Evolutionary conservation across 2,329 filamentous ascomycete genomes (phyloP), one percentile per base, ranked within the genome.

Genomic region (Penicillium sp.): DNA sequence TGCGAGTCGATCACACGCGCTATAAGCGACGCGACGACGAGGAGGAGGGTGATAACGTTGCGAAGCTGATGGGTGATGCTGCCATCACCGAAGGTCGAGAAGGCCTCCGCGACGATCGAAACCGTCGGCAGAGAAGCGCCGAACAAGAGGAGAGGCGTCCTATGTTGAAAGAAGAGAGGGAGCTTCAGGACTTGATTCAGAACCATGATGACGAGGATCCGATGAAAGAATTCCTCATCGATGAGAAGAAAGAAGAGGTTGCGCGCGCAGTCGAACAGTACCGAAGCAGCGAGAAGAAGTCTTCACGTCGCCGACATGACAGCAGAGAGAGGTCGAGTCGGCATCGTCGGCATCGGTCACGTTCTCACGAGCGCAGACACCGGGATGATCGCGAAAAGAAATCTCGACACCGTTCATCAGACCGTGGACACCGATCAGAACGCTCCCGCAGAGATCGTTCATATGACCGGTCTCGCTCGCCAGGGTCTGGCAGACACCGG

Each of bases 121-220:
- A 60, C 46, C 53, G 61, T 54, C 44, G 43, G 44, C 59, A 43
- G 46, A 68, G 64, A 6, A 66, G 73, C 64, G 72, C 70, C 37
- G 70, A 71, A 32, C 65, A 66, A 45, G 69, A 70, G 39, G 69
- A 72, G 60, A 65, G 41, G 35, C 69, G 84, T 41, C 82, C 82
- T 1, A 64, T 85, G 69, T 64, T 95, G 8, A 83, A 79, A 44
- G 89, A 95, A 58, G 89, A 96, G 67, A 70, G 72, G 38, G 89
- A 96, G 60, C 66, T 96, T 33, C 78, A 79, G 34, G 74, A 79
- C 30, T 62, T 96, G 39, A 79, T 93, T 35, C 70, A 76, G 20
- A 81, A 90, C 11, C 84, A 93, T 48, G 92, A 96, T 49, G 89
- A 95, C 15, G 90, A 96, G 44, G 92, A 98, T 61, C 92, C 92